These are phyloP conservation scores for Avena atlantica DNA, from an alignment of 176 grass and related monocot species.

Conservation along the genomic window DNA sequence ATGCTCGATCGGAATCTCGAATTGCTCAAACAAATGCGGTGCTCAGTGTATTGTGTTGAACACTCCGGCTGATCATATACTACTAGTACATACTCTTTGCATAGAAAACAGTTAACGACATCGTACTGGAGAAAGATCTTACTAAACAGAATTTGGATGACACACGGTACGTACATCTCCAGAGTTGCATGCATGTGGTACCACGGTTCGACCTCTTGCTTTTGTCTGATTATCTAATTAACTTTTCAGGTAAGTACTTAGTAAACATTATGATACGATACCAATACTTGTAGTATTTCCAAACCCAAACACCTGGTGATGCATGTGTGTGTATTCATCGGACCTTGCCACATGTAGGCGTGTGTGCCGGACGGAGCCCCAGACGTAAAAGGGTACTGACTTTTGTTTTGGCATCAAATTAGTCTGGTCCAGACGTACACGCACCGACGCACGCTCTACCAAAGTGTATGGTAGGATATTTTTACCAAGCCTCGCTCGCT, in stretches of 20 bases:
- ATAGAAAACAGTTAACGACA: not conserved
- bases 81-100: not conserved
- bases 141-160: not conserved
- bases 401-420: not conserved
- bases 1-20: slow-evolving; percentile 39
- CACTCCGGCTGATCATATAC: not conserved
- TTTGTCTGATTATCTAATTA: too few species aligned
- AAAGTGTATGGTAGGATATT: not conserved
- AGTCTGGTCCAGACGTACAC: not conserved
- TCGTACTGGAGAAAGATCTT: slow-evolving; percentile 40
- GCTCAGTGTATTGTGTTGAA: not conserved
- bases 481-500: too few species aligned
- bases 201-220: too few species aligned
- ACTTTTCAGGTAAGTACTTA: too few species aligned
- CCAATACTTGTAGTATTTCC: too few species aligned
- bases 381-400: not conserved
- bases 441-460: not conserved
- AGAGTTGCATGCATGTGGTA: slow-evolving; percentile 8
- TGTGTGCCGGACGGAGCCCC: not conserved
- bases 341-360: not conserved
- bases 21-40: not conserved
- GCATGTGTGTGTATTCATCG: not conserved
- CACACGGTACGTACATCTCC: not conserved
- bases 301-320: not conserved
- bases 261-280: too few species aligned